Conservation (phyloP, 2,329 filamentous ascomycete species). For the Colletotrichum musicola region DNA sequence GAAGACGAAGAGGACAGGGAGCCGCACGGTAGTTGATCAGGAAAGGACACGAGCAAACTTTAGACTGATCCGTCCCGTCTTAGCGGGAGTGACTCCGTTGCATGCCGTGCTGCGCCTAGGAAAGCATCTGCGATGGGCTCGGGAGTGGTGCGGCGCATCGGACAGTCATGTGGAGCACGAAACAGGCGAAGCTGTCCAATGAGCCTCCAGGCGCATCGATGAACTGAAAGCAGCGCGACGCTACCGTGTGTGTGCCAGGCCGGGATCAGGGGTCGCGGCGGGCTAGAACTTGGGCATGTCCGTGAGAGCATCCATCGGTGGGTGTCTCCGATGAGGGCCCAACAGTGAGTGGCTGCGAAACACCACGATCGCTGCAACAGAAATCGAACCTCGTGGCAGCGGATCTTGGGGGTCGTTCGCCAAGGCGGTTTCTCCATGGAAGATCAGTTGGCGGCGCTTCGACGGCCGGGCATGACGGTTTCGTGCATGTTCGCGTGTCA, state of each 20-base stretch:
- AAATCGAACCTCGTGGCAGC: constrained; percentile 22
- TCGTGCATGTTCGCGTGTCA: constrained; percentile 25
- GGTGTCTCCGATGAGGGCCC: not conserved
- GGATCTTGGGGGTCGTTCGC: not conserved
- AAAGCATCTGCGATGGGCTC: constrained; percentile 4
- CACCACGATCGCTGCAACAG: not conserved
- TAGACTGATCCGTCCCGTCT: constrained; percentile 8
- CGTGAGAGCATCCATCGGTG: not conserved
- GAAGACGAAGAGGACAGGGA: not conserved
- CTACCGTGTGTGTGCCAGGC: not conserved
- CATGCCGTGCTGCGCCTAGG: not conserved
- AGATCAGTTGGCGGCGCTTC: not conserved
- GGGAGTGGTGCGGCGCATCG: not conserved
- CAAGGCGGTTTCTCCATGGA: not conserved
- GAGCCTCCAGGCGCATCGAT: constrained; percentile 3
- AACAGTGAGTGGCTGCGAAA: not conserved
- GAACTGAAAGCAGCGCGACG: not conserved
- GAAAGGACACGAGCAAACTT: constrained; percentile 1
- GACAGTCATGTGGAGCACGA: not conserved
- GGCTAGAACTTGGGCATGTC: not conserved
- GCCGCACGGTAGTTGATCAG: constrained; percentile 3
- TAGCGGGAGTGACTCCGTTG: not conserved
- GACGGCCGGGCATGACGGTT: constrained; percentile 1
- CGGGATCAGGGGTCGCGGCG: constrained; percentile 6
- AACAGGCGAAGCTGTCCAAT: not conserved